Evolutionary conservation across 768 basidiomycete species (phyloP).

Genomic region (Boletus vinaceobasis): DNA sequence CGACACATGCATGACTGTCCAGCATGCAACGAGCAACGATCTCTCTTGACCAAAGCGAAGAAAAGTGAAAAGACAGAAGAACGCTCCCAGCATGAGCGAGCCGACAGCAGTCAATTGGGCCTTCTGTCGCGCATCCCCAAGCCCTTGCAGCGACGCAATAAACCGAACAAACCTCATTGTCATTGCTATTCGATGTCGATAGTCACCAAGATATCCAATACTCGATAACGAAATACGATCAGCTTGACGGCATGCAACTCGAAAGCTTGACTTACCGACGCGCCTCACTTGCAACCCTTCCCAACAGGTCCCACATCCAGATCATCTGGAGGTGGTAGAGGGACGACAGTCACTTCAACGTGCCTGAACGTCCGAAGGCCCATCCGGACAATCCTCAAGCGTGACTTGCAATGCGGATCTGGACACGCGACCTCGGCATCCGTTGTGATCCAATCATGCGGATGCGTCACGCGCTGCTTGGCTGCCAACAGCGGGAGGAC

Average conservation of each 20-base stretch:
- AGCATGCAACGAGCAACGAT: too few species aligned
- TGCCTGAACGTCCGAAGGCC: conserved; percentile 53
- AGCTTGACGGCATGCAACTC: not conserved
- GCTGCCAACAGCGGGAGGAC: conserved; percentile 66
- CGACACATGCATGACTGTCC: not conserved
- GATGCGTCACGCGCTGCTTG: conserved; percentile 54
- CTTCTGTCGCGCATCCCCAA: too few species aligned
- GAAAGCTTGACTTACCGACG: not conserved
- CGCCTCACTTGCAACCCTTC: not conserved
- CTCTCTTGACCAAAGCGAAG: not conserved
- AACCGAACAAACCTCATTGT: not conserved
- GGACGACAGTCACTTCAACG: conserved; percentile 51
- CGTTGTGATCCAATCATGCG: conserved; percentile 66
- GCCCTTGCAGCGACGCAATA: too few species aligned
- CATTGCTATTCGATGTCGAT: not conserved
- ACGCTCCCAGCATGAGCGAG: too few species aligned
- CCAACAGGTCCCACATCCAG: not conserved
- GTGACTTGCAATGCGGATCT: conserved; percentile 61
- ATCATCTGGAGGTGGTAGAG: conserved; percentile 11
- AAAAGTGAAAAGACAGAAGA: not conserved
- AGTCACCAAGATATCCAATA: not conserved
- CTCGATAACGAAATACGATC: not conserved
- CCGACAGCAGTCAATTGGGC: not conserved
- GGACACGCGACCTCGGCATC: conserved; percentile 65
- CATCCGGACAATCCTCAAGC: conserved; percentile 48